Evolutionary conservation across 1,284 basidiomycete species (phyloP), one percentile per base, ranked within the genome.

Genomic region (Ganoderma sinense): DNA sequence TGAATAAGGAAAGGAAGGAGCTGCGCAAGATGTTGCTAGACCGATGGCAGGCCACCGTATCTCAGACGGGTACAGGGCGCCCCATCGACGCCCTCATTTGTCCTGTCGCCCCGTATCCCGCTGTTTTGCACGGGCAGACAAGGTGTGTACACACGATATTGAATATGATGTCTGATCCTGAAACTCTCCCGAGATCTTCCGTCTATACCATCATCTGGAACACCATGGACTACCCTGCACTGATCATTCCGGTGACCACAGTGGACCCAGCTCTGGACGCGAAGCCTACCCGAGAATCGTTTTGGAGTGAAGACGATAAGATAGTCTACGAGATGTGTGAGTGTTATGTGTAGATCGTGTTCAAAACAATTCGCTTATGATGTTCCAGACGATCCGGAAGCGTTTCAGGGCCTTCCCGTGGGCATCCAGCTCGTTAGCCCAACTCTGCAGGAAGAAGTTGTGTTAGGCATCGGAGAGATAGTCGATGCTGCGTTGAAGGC

Each of bases 211-310:
- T 83, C 43, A 75, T 89, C 56, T 94, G 88, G 86, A 95, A 94
- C 76, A 78, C 85, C 5, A 84, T 93, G 36, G 93, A 95, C 76
- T 93, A 90, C 74, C 85, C 92, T 0, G 84, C 87, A 1, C 82
- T 88, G n/a, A 82, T 88, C 6, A 86, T 96, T 70, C 94, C 94
- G 0, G 91, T 91, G 0, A 87, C 89, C 0, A 84, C 78, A 62
- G 89, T 89, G 18, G 87, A 91, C 76, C 83, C 82, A 2, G 66
- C 68, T 16, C 61, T 88, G 13, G 90, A 92, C 73, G 75, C 75
- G 58, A 85, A 83, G 70, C 79, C 78, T 36, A 76, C 80, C 11
- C 80, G 81, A 0, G 83, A 82, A 58, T 75, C 77, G 31, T 84
- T 84, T 75, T 78, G 82, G 62, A 84, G 80, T 68, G 78, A 80